A percentile compares a stretch with the other conserved stretches of the same genome.
These are phyloP conservation scores for Fusarium gaditjirri DNA, from an alignment of 2,329 filamentous ascomycete genomes.

Conservation along the genomic window DNA sequence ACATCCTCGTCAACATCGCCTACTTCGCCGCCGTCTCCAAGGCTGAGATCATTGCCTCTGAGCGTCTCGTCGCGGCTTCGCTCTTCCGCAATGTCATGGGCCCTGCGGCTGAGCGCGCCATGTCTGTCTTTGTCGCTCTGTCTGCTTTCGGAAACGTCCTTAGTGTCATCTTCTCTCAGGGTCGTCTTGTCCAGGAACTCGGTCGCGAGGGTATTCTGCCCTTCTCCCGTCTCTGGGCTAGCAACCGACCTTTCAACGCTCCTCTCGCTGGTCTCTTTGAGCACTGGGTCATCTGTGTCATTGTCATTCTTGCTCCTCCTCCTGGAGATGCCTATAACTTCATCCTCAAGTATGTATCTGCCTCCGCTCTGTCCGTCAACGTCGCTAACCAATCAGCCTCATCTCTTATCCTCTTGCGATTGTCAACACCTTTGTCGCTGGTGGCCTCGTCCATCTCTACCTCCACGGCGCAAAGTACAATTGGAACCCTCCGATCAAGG, in stretches of 20 bases:
- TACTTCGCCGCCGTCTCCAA: constrained; percentile 71
- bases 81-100: constrained; percentile 69
- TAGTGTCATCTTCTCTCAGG: constrained; percentile 75
- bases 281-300: constrained; percentile 71
- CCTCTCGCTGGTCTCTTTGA: constrained; percentile 70
- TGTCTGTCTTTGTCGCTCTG: constrained; percentile 73
- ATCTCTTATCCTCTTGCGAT: constrained; percentile 73
- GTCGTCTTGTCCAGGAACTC: constrained; percentile 72
- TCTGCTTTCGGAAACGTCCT: constrained; percentile 76
- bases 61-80: constrained; percentile 63
- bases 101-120: constrained; percentile 63
- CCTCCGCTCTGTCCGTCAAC: no score
- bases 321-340: constrained; percentile 76
- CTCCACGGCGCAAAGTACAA: constrained; percentile 57
- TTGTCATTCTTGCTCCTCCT: constrained; percentile 74
- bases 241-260: constrained; percentile 71
- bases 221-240: constrained; percentile 70
- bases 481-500: constrained; percentile 66
- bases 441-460: constrained; percentile 65
- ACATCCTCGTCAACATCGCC: constrained; percentile 74
- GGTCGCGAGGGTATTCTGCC: constrained; percentile 74
- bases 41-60: constrained; percentile 62
- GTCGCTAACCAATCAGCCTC: constrained; percentile 52
- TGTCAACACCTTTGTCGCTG: constrained; percentile 65
- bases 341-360: constrained; percentile 60